Base-by-base conservation (phyloP, 495 filamentous ascomycete genomes). In the Lichenothelia convexa region DNA sequence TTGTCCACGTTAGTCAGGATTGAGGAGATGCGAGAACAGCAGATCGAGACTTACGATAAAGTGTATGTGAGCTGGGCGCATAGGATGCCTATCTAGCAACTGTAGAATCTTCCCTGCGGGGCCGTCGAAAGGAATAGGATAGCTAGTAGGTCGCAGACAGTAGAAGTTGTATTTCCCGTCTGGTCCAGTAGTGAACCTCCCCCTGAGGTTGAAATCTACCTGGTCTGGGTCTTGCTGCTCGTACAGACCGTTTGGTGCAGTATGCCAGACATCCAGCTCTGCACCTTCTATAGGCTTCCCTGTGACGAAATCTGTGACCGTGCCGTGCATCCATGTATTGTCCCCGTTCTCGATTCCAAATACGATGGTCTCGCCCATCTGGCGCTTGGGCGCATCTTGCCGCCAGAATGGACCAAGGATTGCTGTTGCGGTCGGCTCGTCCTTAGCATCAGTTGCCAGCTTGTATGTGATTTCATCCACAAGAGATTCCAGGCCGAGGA, bases 31-130 rank as follows among this genome's bases (percentile, higher is more conserved):
- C 32, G 21, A 59, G 43, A 48, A 56, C 49, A 30, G 54, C 58
- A 3, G 40, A 43, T 13, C 24, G 8, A 27, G 13, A 41, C 67
- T 52, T 56, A 78, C 74, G 58, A 85, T 75, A 44, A 87, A 77
- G 55, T 91, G 81, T 44, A 91, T 84, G 49, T 87, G 80, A 24
- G 77, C 81, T 22, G 82, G 81, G 18, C 82, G 63, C 63, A 75
- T 80, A n/a, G 80, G 78, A 55, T 86, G 73, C 13, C 75, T 61
- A 43, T 81, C 76, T 42, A 82, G 64, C 34, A 77, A 43, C 30
- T 60, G 35, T 29, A 70, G 52, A 15, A 72, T 43, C 39, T 59
- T 57, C 34, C 65, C 61, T 3, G 59, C 67, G 26, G 68, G 63
- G 20, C 76, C 80, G 51, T 83, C 77, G 44, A 58, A 45, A 0